These are phyloP conservation scores for Tetrapisispora fleetii DNA, from an alignment of 805 yeast species.

Conservation along the genomic window DNA sequence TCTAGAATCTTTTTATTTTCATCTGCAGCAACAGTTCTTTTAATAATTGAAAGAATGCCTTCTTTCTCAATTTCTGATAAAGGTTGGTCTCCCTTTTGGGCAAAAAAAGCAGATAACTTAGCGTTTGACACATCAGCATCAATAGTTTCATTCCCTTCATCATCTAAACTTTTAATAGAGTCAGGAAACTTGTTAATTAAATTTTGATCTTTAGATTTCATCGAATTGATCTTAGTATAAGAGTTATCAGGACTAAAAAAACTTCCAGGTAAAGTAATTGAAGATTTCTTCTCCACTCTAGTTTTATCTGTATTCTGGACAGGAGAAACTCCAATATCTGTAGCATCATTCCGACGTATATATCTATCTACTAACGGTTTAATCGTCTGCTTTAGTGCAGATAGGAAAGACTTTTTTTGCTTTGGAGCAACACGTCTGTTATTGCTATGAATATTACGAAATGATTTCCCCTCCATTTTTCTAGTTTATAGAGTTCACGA, in stretches of 20 bases:
- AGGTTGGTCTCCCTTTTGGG: slow-evolving; percentile 65
- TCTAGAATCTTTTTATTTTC: not conserved
- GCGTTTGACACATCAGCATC: slow-evolving; percentile 42
- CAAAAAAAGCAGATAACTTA: slow-evolving; percentile 57
- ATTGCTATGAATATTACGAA: not conserved
- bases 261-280: slow-evolving; percentile 19
- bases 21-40: slow-evolving; percentile 6
- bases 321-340: not conserved
- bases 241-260: slow-evolving; percentile 14
- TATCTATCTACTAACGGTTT: not conserved
- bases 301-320: not conserved
- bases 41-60: slow-evolving; percentile 61
- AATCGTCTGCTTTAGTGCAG: not conserved
- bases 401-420: not conserved
- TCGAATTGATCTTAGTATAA: not conserved
- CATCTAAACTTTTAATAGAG: not conserved
- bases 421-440: not conserved
- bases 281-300: not conserved
- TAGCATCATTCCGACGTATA: not conserved
- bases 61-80: slow-evolving; percentile 66
- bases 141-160: slow-evolving; percentile 4
- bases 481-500: not conserved
- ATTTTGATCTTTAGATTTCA: slow-evolving; percentile 5
- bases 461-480: not conserved
- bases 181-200: slow-evolving; percentile 4